phyloP scores from a whole-genome alignment of 2,329 filamentous ascomycete genomes.

The Fusarium sp. region DNA sequence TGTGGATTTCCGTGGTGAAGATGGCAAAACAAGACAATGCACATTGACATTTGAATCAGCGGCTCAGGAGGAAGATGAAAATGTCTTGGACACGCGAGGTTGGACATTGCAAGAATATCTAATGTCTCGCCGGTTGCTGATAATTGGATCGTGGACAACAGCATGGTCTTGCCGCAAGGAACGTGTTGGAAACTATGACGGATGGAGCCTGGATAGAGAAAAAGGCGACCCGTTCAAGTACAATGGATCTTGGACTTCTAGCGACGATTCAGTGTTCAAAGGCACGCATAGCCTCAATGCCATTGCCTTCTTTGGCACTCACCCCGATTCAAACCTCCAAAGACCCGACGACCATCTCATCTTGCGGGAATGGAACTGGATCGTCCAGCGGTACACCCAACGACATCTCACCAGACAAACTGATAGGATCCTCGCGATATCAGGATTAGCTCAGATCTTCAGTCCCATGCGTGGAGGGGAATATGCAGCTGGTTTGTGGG shows the following conservation, averaged over 20 bases:
- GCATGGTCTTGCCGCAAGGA: background rate
- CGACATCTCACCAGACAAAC: background rate
- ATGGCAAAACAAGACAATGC: background rate
- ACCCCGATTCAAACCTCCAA: accelerated
- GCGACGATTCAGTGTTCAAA: background rate
- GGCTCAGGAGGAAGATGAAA: background rate
- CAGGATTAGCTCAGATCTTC: background rate
- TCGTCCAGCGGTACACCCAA: background rate
- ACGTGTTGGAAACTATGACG: background rate
- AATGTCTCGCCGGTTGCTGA: background rate
- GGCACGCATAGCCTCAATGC: background rate
- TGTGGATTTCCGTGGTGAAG: accelerated
- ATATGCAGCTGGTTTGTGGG: background rate
- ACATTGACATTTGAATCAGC: background rate
- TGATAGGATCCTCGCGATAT: background rate
- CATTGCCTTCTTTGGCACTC: background rate
- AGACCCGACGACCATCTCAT: background rate
- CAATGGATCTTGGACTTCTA: background rate
- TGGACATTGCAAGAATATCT: background rate
- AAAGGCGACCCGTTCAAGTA: background rate
- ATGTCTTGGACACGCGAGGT: background rate
- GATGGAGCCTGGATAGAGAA: accelerated
- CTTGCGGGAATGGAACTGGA: accelerated
- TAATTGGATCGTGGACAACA: background rate
- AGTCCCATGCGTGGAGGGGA: background rate